These are phyloP conservation scores for Capsicum pubescens DNA, from an alignment of 257 asterid genomes.

Conservation along the genomic window DNA sequence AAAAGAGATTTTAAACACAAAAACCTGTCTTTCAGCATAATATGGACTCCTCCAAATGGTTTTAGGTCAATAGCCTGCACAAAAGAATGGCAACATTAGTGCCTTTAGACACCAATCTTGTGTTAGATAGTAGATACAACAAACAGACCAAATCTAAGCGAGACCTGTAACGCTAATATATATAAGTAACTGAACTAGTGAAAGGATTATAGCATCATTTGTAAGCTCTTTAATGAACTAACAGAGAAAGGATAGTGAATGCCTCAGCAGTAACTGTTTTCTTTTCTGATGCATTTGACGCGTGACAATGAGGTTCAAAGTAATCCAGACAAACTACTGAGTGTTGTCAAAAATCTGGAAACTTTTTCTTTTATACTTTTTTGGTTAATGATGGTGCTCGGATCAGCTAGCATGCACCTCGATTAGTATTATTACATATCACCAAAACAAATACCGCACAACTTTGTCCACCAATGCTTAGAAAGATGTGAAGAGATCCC, in stretches of 20 bases:
- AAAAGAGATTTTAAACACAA: constrained; percentile 25
- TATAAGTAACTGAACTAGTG: neutral
- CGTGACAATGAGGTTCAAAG: neutral
- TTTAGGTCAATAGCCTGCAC: constrained; percentile 82
- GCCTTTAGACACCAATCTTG: constrained; percentile 6
- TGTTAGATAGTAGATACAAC: neutral
- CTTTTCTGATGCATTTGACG: neutral
- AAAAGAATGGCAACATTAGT: constrained; percentile 32
- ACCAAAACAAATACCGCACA: neutral
- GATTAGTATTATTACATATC: neutral
- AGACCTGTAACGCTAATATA: neutral
- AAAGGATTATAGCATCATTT: neutral
- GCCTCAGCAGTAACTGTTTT: neutral
- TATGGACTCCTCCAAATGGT: constrained; percentile 80
- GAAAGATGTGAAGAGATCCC: neutral
- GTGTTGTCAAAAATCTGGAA: neutral
- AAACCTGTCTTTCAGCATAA: constrained; percentile 72
- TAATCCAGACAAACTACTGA: neutral
- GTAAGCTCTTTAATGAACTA: neutral
- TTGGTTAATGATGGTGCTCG: neutral
- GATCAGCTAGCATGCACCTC: neutral
- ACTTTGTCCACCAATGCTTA: neutral
- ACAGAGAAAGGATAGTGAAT: neutral
- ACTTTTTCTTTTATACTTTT: neutral
- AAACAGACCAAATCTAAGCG: neutral